Conservation (phyloP, 2,329 filamentous ascomycete genomes). For the Stagonosporopsis vannaccii region DNA sequence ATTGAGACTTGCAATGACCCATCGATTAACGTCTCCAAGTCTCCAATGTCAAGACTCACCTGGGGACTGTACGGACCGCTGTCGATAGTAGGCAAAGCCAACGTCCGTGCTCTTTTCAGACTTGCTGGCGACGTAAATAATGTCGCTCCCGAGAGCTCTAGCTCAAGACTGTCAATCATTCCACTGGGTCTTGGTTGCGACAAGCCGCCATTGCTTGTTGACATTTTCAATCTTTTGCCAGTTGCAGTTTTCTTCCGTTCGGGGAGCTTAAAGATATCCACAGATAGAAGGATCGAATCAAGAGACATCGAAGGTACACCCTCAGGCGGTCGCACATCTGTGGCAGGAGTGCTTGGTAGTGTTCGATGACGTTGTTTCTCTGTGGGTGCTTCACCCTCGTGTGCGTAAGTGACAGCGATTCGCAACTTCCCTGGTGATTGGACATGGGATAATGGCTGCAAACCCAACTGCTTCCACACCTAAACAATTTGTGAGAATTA, state of each 20-base stretch:
- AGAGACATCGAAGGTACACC: conserved; percentile 34
- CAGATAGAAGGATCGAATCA: conserved; percentile 37
- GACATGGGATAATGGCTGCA: conserved; percentile 29
- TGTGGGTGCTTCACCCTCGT: conserved; percentile 6
- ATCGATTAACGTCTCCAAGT: conserved; percentile 41
- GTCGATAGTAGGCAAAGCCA: neutral
- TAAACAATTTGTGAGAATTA: conserved; percentile 12
- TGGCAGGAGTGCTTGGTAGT: conserved; percentile 28
- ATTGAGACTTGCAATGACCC: conserved; percentile 48
- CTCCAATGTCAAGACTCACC: neutral
- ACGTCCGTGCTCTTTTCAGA: neutral
- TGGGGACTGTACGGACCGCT: neutral
- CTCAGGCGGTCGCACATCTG: conserved; percentile 42
- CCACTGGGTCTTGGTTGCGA: neutral
- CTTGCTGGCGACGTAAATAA: neutral
- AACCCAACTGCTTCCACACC: conserved; percentile 47
- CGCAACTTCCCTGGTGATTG: conserved; percentile 12
- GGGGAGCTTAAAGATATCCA: conserved; percentile 29
- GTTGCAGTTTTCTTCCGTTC: conserved; percentile 7
- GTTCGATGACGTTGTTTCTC: conserved; percentile 31
- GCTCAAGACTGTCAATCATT: neutral
- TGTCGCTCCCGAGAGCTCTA: neutral
- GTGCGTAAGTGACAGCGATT: neutral
- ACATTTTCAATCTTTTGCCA: conserved; percentile 21
- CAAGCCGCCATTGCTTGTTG: neutral